These are phyloP conservation scores for Ogataea populi-albae DNA, from an alignment of 805 yeast species.

Conservation along the genomic window DNA sequence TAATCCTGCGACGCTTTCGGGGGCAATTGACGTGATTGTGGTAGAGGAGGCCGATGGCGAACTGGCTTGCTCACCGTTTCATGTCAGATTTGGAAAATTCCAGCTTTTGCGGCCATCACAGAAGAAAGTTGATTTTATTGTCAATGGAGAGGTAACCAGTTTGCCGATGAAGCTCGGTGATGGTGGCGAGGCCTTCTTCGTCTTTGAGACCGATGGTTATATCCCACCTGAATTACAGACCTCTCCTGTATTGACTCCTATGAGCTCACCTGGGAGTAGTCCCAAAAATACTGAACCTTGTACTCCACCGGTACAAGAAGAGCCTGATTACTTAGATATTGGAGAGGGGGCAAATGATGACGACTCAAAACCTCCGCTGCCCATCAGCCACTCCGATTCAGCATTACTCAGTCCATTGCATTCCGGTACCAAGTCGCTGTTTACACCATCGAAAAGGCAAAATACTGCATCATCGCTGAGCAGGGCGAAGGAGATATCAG, in stretches of 20 bases:
- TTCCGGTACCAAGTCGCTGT: conserved; percentile 36
- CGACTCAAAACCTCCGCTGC: conserved; percentile 6
- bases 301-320: conserved; percentile 33
- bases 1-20: conserved; percentile 93
- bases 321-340: conserved; percentile 52
- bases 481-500: conserved; percentile 60
- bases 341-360: conserved; percentile 31
- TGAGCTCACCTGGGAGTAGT: conserved; percentile 53
- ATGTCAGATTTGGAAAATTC: conserved; percentile 92
- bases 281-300: conserved; percentile 21
- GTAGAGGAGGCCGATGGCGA: conserved; percentile 81
- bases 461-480: conserved; percentile 36
- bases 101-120: conserved; percentile 91
- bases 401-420: conserved; percentile 16
- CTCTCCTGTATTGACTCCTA: conserved; percentile 76
- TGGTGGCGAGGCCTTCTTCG: conserved; percentile 97
- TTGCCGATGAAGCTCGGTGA: conserved; percentile 96
- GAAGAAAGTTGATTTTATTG: conserved; percentile 85
- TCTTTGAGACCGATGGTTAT: conserved; percentile 75
- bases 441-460: conserved; percentile 7
- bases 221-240: conserved; percentile 80
- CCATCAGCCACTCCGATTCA: conserved; percentile 13
- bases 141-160: conserved; percentile 77
- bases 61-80: conserved; percentile 88
- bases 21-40: conserved; percentile 95